A percentile compares a stretch with the other conserved stretches of the same genome.
Evolutionary conservation across 129 eudicot genomes (phyloP).

Genomic region (Helichrysum umbraculigerum): DNA sequence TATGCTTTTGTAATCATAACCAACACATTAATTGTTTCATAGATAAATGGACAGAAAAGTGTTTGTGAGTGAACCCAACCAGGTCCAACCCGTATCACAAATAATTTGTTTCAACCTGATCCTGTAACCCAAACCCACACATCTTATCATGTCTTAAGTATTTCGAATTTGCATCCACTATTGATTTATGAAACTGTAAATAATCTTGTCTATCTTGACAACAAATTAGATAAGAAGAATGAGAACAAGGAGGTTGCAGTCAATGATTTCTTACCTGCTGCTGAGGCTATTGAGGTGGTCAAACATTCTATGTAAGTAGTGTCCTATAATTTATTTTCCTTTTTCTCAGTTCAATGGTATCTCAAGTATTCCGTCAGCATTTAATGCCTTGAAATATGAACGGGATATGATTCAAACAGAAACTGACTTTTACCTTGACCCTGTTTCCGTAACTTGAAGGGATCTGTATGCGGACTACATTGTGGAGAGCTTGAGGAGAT

Average conservation of each 20-base stretch:
- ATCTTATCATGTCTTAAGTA: background rate
- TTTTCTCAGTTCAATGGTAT: background rate
- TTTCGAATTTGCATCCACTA: background rate
- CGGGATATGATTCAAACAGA: background rate
- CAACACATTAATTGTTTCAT: background rate
- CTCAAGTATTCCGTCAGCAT: background rate
- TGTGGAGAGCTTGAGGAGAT: slow-evolving; percentile 86
- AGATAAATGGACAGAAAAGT: background rate
- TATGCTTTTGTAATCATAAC: background rate
- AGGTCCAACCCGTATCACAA: background rate
- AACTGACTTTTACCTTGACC: slow-evolving; percentile 1
- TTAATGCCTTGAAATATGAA: background rate
- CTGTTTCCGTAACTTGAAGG: slow-evolving; percentile 45
- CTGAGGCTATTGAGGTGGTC: slow-evolving; percentile 73
- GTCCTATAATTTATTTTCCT: background rate
- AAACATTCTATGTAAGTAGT: slow-evolving; percentile 83
- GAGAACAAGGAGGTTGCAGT: slow-evolving; percentile 99
- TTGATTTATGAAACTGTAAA: background rate
- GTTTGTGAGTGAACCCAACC: background rate
- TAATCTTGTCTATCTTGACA: slow-evolving; percentile 31
- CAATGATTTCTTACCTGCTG: slow-evolving; percentile 80
- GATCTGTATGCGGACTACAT: slow-evolving; percentile 89
- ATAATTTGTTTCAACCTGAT: background rate
- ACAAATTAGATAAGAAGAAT: slow-evolving; percentile 76
- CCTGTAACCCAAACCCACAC: background rate